Percentiles rank a stretch among this genome's conserved stretches.
Conservation (phyloP, 805 yeast species). For the Saturnispora ahearnii region DNA sequence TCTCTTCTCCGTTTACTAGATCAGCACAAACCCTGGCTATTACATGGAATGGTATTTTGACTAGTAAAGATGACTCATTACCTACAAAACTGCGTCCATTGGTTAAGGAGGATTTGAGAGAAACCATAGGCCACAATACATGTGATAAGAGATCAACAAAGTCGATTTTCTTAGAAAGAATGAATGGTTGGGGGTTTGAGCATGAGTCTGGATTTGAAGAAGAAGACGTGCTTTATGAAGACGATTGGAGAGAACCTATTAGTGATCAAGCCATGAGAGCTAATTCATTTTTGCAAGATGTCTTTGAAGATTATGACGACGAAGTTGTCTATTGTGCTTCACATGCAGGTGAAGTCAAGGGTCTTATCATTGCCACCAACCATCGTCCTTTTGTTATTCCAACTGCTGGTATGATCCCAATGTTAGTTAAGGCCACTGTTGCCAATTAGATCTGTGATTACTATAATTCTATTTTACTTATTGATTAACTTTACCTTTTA, state of each 20-base stretch:
- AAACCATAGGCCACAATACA: constrained; percentile 49
- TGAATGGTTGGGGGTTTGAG: constrained; percentile 31
- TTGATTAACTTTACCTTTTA: too few species aligned
- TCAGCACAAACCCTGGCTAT: constrained; percentile 46
- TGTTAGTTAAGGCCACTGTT: constrained; percentile 39
- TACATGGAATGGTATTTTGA: constrained; percentile 40
- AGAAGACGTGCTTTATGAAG: constrained; percentile 38
- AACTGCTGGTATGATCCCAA: constrained; percentile 59
- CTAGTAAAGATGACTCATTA: constrained; percentile 19
- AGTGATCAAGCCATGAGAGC: constrained; percentile 43
- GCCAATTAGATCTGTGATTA: neutral
- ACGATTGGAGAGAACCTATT: constrained; percentile 39
- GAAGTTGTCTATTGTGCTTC: constrained; percentile 41
- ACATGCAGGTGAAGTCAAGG: constrained; percentile 53
- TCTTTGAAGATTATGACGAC: constrained; percentile 28
- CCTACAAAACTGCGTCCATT: constrained; percentile 20
- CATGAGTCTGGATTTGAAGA: constrained; percentile 39
- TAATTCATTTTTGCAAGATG: constrained; percentile 33
- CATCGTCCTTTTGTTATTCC: constrained; percentile 52
- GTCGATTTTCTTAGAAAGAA: constrained; percentile 31
- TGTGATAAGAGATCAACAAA: constrained; percentile 50
- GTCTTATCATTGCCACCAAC: constrained; percentile 39
- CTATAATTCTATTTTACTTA: too few species aligned
- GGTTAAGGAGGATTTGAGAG: constrained; percentile 44
- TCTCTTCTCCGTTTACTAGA: constrained; percentile 56